Evolutionary conservation across 2,329 filamentous ascomycete genomes (phyloP).

Genomic region (Domatiomyces globalis): DNA sequence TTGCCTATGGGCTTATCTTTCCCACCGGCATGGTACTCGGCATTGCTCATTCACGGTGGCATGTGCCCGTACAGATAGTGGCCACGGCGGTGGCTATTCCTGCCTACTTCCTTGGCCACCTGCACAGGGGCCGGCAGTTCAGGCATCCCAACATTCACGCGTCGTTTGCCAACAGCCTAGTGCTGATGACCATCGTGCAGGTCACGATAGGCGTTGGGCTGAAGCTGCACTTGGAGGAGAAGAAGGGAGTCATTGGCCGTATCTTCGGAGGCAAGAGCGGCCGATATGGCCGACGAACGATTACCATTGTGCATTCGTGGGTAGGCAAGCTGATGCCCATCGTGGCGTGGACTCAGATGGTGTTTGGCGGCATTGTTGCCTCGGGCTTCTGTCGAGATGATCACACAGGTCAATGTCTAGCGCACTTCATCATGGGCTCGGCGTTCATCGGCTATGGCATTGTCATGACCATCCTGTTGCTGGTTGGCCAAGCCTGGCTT

Average conservation of each 20-base stretch:
- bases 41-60: conserved; percentile 80
- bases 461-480: conserved; percentile 66
- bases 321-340: conserved; percentile 80
- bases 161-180: conserved; percentile 64
- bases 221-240: conserved; percentile 69
- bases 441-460: conserved; percentile 93
- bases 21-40: conserved; percentile 91
- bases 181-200: conserved; percentile 65
- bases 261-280: conserved; percentile 32
- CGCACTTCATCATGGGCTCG: conserved; percentile 97
- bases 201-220: conserved; percentile 71
- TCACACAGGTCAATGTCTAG: conserved; percentile 79
- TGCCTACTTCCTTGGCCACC: conserved; percentile 83
- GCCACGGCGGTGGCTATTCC: conserved; percentile 62
- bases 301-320: conserved; percentile 62
- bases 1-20: conserved; percentile 84
- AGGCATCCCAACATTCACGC: conserved; percentile 60
- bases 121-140: conserved; percentile 81
- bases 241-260: conserved; percentile 55
- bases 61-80: conserved; percentile 72
- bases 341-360: conserved; percentile 79
- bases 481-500: conserved; percentile 82
- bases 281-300: conserved; percentile 39
- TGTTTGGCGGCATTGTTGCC: conserved; percentile 86
- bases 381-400: conserved; percentile 87